Base-by-base conservation (phyloP, 371 early-diverging fungal genomes). In the Amoeboradix gromovi region DNA sequence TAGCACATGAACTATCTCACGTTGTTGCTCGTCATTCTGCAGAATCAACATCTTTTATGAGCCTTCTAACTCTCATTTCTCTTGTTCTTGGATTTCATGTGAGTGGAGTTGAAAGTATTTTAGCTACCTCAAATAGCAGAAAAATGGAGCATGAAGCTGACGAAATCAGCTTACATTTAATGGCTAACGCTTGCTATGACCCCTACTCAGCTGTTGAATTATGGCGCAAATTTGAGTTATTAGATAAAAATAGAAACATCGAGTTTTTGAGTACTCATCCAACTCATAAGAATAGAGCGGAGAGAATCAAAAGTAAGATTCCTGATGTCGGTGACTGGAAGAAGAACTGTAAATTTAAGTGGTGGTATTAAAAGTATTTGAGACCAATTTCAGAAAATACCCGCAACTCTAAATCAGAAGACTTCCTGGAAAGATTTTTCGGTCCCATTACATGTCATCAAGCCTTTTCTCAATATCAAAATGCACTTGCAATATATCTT, bases 141-240 rank as follows among this genome's bases (percentile, higher is more conserved):
- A 84, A 85, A 72, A 69, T 68, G 71, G 95, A 95, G 75, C 80
- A 79, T 28, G 95, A 95, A 74, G 95, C 95, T 1, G 95, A 95
- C 75, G 76, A 80, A 31, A 86, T 94, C 73, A 91, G 30, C n/a
- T 31, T 27, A 30, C 22, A 29, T 30, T 74, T 94, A 27, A 91
- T 92, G 88, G 85, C 92, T 0, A 83, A 84, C 70, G 95, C 94
- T 27, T 94, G 95, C 72, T 94, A 86, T 74, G 83, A 93, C 71
- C 94, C 95, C 0, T 72, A 73, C 5, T 85, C 86, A 70, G 89
- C 91, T 1, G 76, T 85, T 0, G 73, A 74, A 1, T 68, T 81
- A 71, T 80, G 80, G 80, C 69, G 28, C 0, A 28, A 22, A 28
- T 30, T 32, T 69, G 29, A 31, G 1, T 48, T 31, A 16, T 1